A percentile compares a stretch with the other conserved stretches of the same genome.
Evolutionary conservation across 2,329 filamentous ascomycete genomes (phyloP).

Genomic region (Diplodia mutila): DNA sequence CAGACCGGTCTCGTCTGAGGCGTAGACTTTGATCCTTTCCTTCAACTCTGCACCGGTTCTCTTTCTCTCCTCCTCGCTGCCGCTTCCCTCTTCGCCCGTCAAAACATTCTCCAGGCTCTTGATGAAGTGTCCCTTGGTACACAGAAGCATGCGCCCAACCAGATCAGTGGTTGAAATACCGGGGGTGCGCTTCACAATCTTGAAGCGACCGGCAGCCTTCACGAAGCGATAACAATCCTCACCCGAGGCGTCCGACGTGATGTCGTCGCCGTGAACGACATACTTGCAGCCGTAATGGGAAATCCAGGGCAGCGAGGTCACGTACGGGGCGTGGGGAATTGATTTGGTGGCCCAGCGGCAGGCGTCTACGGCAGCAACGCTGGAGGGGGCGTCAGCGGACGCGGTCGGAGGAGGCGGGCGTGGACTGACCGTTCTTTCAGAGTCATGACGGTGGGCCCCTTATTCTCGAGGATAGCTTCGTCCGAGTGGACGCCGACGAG

Average conservation of each 20-base stretch:
- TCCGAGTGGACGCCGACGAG: slow-evolving; percentile 94
- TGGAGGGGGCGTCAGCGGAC: slow-evolving; percentile 43
- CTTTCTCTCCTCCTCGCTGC: slow-evolving; percentile 68
- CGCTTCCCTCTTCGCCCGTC: slow-evolving; percentile 71
- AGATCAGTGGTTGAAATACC: slow-evolving; percentile 97
- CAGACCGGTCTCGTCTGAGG: slow-evolving; percentile 80
- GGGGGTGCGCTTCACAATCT: slow-evolving; percentile 93
- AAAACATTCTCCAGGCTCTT: slow-evolving; percentile 73
- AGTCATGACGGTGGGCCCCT: slow-evolving; percentile 97
- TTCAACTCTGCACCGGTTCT: slow-evolving; percentile 69
- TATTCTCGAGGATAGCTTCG: slow-evolving; percentile 93
- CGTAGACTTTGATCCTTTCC: slow-evolving; percentile 80
- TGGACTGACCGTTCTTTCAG: slow-evolving; percentile 73
- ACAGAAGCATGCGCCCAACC: slow-evolving; percentile 96
- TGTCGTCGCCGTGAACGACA: slow-evolving; percentile 96
- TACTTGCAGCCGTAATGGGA: slow-evolving; percentile 93
- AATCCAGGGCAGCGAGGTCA: slow-evolving; percentile 92
- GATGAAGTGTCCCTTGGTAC: slow-evolving; percentile 93
- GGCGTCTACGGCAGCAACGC: slow-evolving; percentile 86
- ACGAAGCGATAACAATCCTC: slow-evolving; percentile 98
- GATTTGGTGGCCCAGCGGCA: slow-evolving; percentile 92
- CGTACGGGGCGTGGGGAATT: slow-evolving; percentile 86
- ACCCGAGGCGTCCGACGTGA: slow-evolving; percentile 89
- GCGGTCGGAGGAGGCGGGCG: slow-evolving; percentile 24
- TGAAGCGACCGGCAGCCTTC: slow-evolving; percentile 90